Conservation (phyloP, 1,284 basidiomycete genomes). For the Sphaerobolus stellatus region DNA sequence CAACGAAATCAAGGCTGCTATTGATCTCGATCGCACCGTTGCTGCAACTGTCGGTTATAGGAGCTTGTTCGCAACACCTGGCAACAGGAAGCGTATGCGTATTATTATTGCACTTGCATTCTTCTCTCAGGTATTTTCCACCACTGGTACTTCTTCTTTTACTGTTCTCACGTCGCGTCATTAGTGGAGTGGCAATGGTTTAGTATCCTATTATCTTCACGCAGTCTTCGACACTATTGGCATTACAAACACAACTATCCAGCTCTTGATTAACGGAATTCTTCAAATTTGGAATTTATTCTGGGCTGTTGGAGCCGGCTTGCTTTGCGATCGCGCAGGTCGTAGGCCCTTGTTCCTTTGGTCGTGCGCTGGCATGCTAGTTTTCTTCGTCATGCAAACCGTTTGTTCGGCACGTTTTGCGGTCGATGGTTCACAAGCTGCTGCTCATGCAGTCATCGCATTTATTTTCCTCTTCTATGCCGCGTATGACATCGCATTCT, state of each 20-base stretch:
- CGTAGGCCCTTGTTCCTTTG: slow-evolving; percentile 64
- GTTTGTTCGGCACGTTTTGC: slow-evolving; percentile 67
- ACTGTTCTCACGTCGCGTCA: too few relatives aligned
- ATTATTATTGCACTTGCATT: slow-evolving; percentile 70
- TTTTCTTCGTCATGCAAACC: slow-evolving; percentile 73
- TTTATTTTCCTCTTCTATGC: slow-evolving; percentile 78
- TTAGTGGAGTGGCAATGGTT: slow-evolving; percentile 75
- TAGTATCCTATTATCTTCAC: slow-evolving; percentile 75
- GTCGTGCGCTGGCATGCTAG: slow-evolving; percentile 63
- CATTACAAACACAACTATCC: slow-evolving; percentile 57
- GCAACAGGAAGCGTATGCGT: slow-evolving; percentile 66
- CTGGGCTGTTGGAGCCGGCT: slow-evolving; percentile 60
- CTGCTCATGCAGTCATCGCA: slow-evolving; percentile 68
- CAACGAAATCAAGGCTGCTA: slow-evolving; percentile 74
- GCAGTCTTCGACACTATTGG: slow-evolving; percentile 71
- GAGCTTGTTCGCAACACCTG: slow-evolving; percentile 54
- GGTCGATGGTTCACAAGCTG: slow-evolving; percentile 38
- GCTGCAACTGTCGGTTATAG: slow-evolving; percentile 61
- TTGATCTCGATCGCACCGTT: slow-evolving; percentile 61
- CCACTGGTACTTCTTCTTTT: too few relatives aligned
- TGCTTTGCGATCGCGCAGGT: slow-evolving; percentile 58
- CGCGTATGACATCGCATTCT: slow-evolving; percentile 69
- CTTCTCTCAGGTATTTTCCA: too few relatives aligned
- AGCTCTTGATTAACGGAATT: slow-evolving; percentile 70
- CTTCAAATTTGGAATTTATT: slow-evolving; percentile 74